phyloP scores from a whole-genome alignment of 768 basidiomycete species.

The Kwoniella europaea region DNA sequence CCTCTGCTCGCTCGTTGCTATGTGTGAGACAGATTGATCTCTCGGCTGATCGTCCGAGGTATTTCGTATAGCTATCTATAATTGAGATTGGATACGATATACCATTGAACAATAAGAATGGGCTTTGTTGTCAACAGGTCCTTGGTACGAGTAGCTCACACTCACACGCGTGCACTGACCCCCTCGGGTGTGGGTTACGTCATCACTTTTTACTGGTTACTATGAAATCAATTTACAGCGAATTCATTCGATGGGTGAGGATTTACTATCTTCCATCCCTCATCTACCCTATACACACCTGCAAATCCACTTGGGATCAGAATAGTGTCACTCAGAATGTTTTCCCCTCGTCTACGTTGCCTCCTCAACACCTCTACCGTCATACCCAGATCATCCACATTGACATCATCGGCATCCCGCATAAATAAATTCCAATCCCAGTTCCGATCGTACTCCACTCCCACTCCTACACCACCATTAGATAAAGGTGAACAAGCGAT shows the following conservation, averaged over 20 bases:
- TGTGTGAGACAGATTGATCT: too few relatives aligned
- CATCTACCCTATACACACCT: background rate
- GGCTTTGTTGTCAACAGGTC: background rate
- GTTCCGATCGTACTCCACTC: constrained; percentile 3
- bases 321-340: background rate
- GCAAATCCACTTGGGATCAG: background rate
- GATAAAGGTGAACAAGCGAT: constrained; percentile 73
- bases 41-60: too few relatives aligned
- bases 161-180: background rate
- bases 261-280: background rate
- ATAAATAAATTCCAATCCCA: background rate
- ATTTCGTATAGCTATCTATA: too few relatives aligned
- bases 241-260: background rate
- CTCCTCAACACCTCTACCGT: background rate
- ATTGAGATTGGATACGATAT: too few relatives aligned
- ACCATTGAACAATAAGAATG: background rate
- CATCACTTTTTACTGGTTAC: background rate
- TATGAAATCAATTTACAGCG: background rate
- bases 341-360: background rate
- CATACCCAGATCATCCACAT: constrained; percentile 1
- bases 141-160: too few relatives aligned
- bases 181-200: background rate
- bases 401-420: background rate
- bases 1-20: too few relatives aligned
- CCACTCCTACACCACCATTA: constrained; percentile 14